A percentile compares a stretch with the other conserved stretches of the same genome.
Evolutionary conservation across 2,329 filamentous ascomycete species (phyloP).

Genomic region (Geoglossum cookeanum): DNA sequence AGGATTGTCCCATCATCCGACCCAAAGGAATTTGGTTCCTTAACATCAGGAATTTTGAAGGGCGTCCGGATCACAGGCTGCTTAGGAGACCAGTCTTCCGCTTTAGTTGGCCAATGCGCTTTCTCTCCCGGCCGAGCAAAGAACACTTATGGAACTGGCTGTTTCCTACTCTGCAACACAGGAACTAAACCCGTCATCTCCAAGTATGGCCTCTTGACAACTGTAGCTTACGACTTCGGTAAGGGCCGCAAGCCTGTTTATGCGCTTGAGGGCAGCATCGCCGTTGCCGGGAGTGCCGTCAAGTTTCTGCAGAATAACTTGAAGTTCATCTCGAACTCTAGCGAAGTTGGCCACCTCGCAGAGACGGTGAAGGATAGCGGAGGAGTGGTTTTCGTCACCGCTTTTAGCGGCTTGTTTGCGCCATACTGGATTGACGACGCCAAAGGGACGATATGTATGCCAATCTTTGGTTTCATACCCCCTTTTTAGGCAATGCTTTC

Average conservation of each 20-base stretch:
- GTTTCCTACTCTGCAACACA: conserved; percentile 78
- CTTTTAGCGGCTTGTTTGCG: conserved; percentile 78
- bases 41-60: conserved; percentile 45
- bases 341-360: conserved; percentile 45
- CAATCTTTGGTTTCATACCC: conserved; percentile 10
- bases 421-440: conserved; percentile 93
- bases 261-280: conserved; percentile 67
- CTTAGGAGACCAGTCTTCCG: conserved; percentile 71
- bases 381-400: conserved; percentile 72
- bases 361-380: conserved; percentile 54
- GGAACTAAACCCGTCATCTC: conserved; percentile 73
- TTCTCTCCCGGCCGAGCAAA: conserved; percentile 70
- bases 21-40: conserved; percentile 47
- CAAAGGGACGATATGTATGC: conserved; percentile 59
- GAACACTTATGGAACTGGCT: conserved; percentile 82
- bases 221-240: conserved; percentile 70
- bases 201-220: conserved; percentile 63
- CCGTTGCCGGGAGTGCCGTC: conserved; percentile 62
- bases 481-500: neutral
- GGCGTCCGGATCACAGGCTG: conserved; percentile 65
- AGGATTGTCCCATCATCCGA: conserved; percentile 69
- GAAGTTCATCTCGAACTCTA: conserved; percentile 39
- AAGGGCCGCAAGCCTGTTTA: conserved; percentile 48
- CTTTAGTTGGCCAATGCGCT: conserved; percentile 68
- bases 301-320: conserved; percentile 55